Conservation (phyloP, 169 alveolate species). For the Babesia ovata region DNA sequence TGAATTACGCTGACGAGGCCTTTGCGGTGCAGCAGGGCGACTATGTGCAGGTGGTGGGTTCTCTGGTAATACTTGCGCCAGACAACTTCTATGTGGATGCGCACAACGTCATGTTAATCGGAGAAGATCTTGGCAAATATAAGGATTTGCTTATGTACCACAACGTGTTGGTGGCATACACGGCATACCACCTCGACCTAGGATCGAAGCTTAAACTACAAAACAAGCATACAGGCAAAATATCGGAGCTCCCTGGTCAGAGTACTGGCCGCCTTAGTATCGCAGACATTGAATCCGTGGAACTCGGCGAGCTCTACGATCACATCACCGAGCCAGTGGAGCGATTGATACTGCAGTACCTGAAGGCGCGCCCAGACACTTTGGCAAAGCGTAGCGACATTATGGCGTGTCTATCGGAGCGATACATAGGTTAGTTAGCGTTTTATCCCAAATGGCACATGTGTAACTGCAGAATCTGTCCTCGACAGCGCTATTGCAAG, state of each 20-base stretch:
- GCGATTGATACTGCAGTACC: slow-evolving; percentile 42
- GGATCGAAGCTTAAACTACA: slow-evolving; percentile 42
- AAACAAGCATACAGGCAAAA: slow-evolving; percentile 55
- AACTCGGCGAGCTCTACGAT: slow-evolving; percentile 38
- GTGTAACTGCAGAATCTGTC: slow-evolving; percentile 35
- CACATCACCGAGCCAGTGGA: slow-evolving; percentile 59
- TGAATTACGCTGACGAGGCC: slow-evolving; percentile 34
- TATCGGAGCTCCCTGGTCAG: slow-evolving; percentile 62
- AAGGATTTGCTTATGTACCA: slow-evolving; percentile 44
- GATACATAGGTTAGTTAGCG: slow-evolving; percentile 45
- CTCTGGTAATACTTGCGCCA: slow-evolving; percentile 49
- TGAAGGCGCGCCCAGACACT: slow-evolving; percentile 52
- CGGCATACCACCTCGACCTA: slow-evolving; percentile 59
- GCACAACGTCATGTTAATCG: slow-evolving; percentile 49
- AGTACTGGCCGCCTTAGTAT: neutral
- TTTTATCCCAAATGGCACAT: too few species aligned
- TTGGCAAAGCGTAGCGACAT: slow-evolving; percentile 40
- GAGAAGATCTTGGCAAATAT: slow-evolving; percentile 5
- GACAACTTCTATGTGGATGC: slow-evolving; percentile 67
- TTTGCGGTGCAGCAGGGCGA: slow-evolving; percentile 36
- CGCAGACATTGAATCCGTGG: slow-evolving; percentile 28
- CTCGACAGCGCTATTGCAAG: slow-evolving; percentile 40
- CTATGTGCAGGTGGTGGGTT: slow-evolving; percentile 63
- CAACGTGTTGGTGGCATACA: slow-evolving; percentile 60
- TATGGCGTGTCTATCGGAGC: slow-evolving; percentile 26